Conservation (phyloP, 1,284 basidiomycete genomes). For the Apiotrichum akiyoshidainum region DNA sequence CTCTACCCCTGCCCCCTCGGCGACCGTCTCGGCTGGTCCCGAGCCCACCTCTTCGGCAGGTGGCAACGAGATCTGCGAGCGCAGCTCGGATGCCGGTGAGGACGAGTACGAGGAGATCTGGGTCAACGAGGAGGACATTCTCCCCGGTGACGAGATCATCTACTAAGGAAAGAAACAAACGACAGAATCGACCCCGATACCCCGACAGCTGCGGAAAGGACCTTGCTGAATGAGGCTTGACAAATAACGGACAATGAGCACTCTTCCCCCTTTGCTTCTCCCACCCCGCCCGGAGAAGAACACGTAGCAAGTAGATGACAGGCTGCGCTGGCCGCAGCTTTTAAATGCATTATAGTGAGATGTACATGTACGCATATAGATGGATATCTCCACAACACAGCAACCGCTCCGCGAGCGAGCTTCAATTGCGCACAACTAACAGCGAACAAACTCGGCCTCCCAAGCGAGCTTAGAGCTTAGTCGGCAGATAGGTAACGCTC, state of each 20-base stretch:
- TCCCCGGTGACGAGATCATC: slow-evolving; percentile 25
- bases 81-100: slow-evolving; percentile 14
- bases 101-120: slow-evolving; percentile 37
- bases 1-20: background rate
- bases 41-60: background rate
- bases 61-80: slow-evolving; percentile 12
- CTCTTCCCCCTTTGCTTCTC: background rate
- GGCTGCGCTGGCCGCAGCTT: background rate
- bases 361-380: background rate
- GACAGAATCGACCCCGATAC: too few species aligned
- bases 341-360: slow-evolving; percentile 7
- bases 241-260: background rate
- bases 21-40: background rate
- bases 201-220: too few species aligned
- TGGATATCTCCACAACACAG: too few species aligned
- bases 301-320: background rate
- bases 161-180: slow-evolving; percentile 2
- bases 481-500: too few species aligned
- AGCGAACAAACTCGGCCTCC: too few species aligned
- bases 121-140: slow-evolving; percentile 34
- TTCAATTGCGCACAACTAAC: too few species aligned
- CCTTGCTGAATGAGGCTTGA: background rate
- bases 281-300: background rate
- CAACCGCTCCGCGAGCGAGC: too few species aligned
- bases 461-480: too few species aligned